Evolutionary conservation across 2,329 filamentous ascomycete genomes (phyloP), one percentile per base, ranked within the genome.

Genomic region (Berkeleyomyces rouxiae): DNA sequence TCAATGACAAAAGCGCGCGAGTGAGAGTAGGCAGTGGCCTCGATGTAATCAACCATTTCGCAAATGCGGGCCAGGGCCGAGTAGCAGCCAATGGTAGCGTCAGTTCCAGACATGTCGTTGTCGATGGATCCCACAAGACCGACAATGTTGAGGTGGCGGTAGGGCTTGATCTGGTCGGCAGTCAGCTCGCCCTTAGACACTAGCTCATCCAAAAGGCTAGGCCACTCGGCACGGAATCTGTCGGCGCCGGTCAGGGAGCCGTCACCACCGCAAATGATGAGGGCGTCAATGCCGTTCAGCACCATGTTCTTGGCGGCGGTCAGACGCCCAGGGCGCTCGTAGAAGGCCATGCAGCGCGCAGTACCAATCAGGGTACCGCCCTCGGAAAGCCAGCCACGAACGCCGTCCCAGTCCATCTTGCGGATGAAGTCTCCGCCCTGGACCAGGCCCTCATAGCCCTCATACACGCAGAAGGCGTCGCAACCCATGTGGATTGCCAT

Each of bases 181-280:
- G 82, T 85, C 69, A 96, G 79, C 70, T 92, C 80, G 61, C 84
- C 84, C 2, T 75, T 87, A 59, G 82, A 71, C 43, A 97, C 87
- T 66, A 99, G 81, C 77, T 99, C 93, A 61, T 88, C 78, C 64
- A 99, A 74, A 67, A 99, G 79, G 51, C 87, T 84, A 2, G 91
- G 89, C 93, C 93, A 99, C 72, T 99, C 93, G 59, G 82, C 78
- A 66, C 93, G 84, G 77, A 99, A 97, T 70, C 84, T 86, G 78
- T 99, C 93, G 62, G 93, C 93, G 71, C 93, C 93, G 9, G 93
- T 99, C 70, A 99, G 81, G 67, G 90, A 95, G 66, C 93, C 93
- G 72, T 99, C 93, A 76, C 93, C 93, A 72, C 93, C 93, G 73
- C 92, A 97, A 71, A 99, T 95, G 69, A 99, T 87, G 69, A 99